Percentiles rank a stretch among this genome's conserved stretches.
phyloP scores from a whole-genome alignment of 345 rosid species.

The Firmiana major region DNA sequence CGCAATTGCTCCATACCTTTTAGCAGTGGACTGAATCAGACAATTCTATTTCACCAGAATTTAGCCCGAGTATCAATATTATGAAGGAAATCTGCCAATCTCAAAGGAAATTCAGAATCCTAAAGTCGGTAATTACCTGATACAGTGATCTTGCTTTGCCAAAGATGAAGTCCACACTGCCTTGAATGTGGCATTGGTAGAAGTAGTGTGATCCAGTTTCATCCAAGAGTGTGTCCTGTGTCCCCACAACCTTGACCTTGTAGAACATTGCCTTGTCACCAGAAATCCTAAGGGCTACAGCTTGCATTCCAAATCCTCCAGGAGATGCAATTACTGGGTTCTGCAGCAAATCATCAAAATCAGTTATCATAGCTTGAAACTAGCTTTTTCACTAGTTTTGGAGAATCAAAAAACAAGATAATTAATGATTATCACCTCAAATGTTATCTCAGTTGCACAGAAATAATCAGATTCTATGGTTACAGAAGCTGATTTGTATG shows the following conservation, averaged over 20 bases:
- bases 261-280: slow-evolving; percentile 83
- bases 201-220: slow-evolving; percentile 79
- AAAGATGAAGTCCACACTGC: slow-evolving; percentile 80
- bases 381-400: not conserved
- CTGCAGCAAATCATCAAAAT: slow-evolving; percentile 34
- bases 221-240: slow-evolving; percentile 90
- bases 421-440: slow-evolving; percentile 44
- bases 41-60: slow-evolving; percentile 46
- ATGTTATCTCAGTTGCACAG: slow-evolving; percentile 75
- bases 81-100: not conserved
- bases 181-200: slow-evolving; percentile 64
- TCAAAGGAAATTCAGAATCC: not conserved
- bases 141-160: slow-evolving; percentile 76
- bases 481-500: slow-evolving; percentile 72
- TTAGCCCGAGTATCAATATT: not conserved
- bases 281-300: slow-evolving; percentile 64
- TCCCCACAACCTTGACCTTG: slow-evolving; percentile 60
- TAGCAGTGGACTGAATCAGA: slow-evolving; percentile 63
- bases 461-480: slow-evolving; percentile 69
- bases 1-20: slow-evolving; percentile 62
- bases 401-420: not conserved
- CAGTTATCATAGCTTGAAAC: not conserved
- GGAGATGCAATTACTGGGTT: slow-evolving; percentile 70
- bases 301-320: slow-evolving; percentile 72
- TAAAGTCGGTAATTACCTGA: slow-evolving; percentile 32